Evolutionary conservation across 2,329 filamentous ascomycete species (phyloP), one percentile per base, ranked within the genome.

Genomic region (Emergomyces orientalis): DNA sequence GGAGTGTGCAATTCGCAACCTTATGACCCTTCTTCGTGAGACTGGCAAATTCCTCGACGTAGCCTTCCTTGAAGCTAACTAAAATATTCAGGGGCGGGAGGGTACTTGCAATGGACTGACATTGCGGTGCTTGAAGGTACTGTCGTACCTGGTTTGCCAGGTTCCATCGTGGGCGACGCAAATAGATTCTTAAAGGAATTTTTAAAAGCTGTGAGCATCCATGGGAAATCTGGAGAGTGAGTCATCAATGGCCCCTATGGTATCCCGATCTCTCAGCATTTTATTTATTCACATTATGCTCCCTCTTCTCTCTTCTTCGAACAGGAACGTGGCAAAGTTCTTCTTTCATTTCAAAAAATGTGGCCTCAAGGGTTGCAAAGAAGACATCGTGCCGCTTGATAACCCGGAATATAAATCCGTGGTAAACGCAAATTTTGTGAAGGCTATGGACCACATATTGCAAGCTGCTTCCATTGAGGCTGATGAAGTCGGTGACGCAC

Each of bases 161-260:
- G 56, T 3, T 30, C 39, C n/a, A 59, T 47, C 37, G 56, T 59
- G 41, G 56, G 47, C 8, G 41, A 47, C 8, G 56, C 56, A 2
- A 32, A 59, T 19, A 47, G 7, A n/a, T 47, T 45, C 41, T n/a
- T 59, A 14, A 47, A 34, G 27, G 17, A 59, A n/a, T 3, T 59
- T 7, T 9, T 4, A 25, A 19, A 59, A 41, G 17, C 8, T 43
- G 13, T 25, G 7, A 32, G 39, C 25, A 45, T 1, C 5, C 27
- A 59, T 32, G 56, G 56, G 25, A 45, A 59, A 59, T 45, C 56
- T 17, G 56, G 56, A 45, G 30, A 32, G 56, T 59, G 22, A 59
- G 56, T 59, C 25, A 39, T 41, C 11, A 9, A 32, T 17, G 25
- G 13, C 22, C n/a, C 6, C n/a, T 30, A 19, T 2, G 8, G 25